Evolutionary conservation across 2,329 filamentous ascomycete species (phyloP), one percentile per base, ranked within the genome.

Genomic region (Fusarium praegraminearum): DNA sequence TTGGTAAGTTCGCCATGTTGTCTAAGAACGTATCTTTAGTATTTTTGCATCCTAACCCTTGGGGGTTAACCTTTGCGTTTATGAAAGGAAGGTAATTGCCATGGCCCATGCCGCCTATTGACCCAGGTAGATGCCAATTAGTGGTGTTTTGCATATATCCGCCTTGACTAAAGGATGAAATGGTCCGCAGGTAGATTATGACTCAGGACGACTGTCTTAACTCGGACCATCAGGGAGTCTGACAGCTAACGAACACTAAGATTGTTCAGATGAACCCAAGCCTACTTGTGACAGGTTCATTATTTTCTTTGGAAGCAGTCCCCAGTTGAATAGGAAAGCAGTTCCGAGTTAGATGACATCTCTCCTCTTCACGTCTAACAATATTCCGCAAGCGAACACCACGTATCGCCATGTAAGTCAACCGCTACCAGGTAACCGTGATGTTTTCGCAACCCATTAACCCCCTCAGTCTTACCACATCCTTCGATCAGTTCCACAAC

Each of bases 401-500:
- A 18, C 7, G 5, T 13, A 15, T 15, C 28, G 13, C 10, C 20
- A 11, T 64, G 1, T 33, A 46, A 41, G 20, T 28, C 33, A n/a
- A 38, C n/a, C 18, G 12, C 35, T 41, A 28, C 15, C 3, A 54
- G 40, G 10, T 44, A 11, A 36, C 52, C 49, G 58, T 45, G 32
- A 20, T 51, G n/a, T 57, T n/a, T 30, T 30, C 16, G 16, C 28
- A 15, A 59, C 20, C 5, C 12, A 38, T n/a, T 15, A 36, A 13
- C 32, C 24, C 28, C 20, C 33, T 18, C 11, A n/a, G 43, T 61
- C 46, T 36, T 35, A 43, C 33, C 18, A 9, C 22, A 35, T 22
- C 30, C 18, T 46, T 40, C 36, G 32, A 45, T 12, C 26, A 30
- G 61, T 57, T 40, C 51, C 55, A 44, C 51, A 55, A 13, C 50